Percentiles rank a stretch among this genome's conserved stretches.
phyloP scores from a whole-genome alignment of 441 rosid genomes.

The Pelargonium australe region DNA sequence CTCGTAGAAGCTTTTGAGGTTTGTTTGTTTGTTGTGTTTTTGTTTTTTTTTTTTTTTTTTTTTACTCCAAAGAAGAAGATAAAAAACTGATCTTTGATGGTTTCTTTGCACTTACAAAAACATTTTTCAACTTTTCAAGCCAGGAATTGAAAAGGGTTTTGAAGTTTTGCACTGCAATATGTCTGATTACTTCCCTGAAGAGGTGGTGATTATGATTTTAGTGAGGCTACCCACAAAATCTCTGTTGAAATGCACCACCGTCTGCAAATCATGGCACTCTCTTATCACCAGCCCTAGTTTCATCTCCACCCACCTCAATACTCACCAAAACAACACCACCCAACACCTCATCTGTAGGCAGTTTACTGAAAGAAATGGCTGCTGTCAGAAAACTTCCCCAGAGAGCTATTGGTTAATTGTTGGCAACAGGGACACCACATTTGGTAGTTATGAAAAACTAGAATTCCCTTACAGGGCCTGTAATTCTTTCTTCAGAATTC shows the following conservation, averaged over 20 bases:
- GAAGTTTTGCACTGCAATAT: background rate
- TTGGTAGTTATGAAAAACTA: background rate
- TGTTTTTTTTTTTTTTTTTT: too few species aligned
- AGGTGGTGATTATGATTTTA: background rate
- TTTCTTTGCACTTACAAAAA: too few species aligned
- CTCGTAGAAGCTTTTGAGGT: too few species aligned
- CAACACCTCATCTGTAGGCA: conserved; percentile 6
- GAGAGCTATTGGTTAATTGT: background rate
- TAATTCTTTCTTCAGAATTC: background rate
- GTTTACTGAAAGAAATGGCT: background rate
- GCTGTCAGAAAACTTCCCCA: background rate
- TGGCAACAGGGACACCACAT: background rate
- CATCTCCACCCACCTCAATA: conserved; percentile 14
- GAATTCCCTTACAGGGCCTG: background rate
- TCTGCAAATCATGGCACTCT: conserved; percentile 17
- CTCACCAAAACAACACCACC: background rate
- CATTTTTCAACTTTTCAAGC: too few species aligned
- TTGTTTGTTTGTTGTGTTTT: too few species aligned
- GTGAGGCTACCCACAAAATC: conserved; percentile 11
- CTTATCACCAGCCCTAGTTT: conserved; percentile 11
- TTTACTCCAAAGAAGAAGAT: too few species aligned
- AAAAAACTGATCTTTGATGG: too few species aligned
- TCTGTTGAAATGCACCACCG: conserved; percentile 9
- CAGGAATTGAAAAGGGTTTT: too few species aligned
- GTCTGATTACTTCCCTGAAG: background rate